Base-by-base conservation (phyloP, 2,329 filamentous ascomycete genomes). In the Penicillium sp. region DNA sequence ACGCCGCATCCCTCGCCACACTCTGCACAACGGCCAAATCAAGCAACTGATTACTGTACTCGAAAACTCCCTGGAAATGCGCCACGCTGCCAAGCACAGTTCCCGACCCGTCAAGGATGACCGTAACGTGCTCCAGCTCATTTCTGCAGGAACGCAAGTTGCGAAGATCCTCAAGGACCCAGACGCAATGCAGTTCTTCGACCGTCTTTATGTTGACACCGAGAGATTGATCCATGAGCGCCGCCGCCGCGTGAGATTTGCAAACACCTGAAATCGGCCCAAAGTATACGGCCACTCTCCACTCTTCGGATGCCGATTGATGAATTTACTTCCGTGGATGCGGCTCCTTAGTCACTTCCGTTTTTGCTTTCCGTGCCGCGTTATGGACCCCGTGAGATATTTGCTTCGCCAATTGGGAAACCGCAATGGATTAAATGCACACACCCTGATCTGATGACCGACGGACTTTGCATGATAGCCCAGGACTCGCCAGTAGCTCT, bases 11-110 rank as follows among this genome's bases (percentile, higher is more conserved):
- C 89, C 89, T 5, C 87, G 89, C 41, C 79, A 88, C 48, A 87
- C 93, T 18, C 76, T 95, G 38, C 93, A 92, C 75, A 88, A 93
- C 67, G 87, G 88, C 52, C 89, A 95, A 72, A 95, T 95, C 72
- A 93, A 92, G 73, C 88, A 93, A 70, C 84, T 95, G 70, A 87
- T 93, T 57, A 93, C 89, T 37, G 87, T 93, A 27, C 74, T 95
- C 61, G 89, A 95, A 66, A 95, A 93, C 71, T 91, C 87, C 42
- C 76, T 95, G 63, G 88, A 92, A 74, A 91, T 91, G 87, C 80
- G 88, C 55, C 88, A 92, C 69, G 87, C 87, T 51, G 86, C 88
- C 42, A 90, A 89, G 70, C 86, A 91, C 72, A 87, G 91, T 71
- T 87, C 84, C 57, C 81, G 89, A 53, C 87, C 88, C 18, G 78